phyloP scores from a whole-genome alignment of 2,329 filamentous ascomycete genomes.

The Pseudopithomyces chartarum region DNA sequence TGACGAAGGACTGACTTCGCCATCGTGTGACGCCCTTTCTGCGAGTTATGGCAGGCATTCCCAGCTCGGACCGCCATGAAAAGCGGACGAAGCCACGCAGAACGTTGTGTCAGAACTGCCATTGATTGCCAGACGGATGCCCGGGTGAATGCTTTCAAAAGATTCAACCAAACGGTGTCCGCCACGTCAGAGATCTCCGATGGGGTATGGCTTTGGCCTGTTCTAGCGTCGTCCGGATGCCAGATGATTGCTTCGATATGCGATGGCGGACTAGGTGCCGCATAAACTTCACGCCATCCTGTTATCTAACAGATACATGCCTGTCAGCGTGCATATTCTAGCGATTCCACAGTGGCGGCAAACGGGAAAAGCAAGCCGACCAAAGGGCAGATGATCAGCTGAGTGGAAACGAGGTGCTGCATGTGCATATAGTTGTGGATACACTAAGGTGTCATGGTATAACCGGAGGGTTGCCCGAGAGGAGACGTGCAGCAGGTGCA shows the following conservation, averaged over 20 bases:
- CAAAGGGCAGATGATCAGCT: conserved; percentile 48
- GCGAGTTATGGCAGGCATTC: conserved; percentile 35
- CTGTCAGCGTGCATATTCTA: conserved; percentile 49
- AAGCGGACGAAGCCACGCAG: conserved; percentile 32
- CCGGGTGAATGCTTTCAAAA: conserved; percentile 44
- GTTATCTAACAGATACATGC: conserved; percentile 48
- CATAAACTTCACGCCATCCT: conserved; percentile 50
- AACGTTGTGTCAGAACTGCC: conserved; percentile 40
- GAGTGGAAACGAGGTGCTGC: conserved; percentile 42
- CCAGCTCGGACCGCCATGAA: conserved; percentile 33
- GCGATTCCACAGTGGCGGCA: conserved; percentile 47
- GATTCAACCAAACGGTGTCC: conserved; percentile 51
- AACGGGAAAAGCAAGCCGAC: conserved; percentile 45
- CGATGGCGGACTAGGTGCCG: conserved; percentile 50
- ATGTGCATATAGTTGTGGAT: conserved; percentile 43
- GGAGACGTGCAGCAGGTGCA: conserved; percentile 46
- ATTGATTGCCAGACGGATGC: conserved; percentile 47
- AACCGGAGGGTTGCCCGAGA: conserved; percentile 41
- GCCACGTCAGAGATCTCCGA: conserved; percentile 61
- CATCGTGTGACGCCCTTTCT: conserved; percentile 40
- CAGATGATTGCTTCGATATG: conserved; percentile 52
- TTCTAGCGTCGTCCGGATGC: conserved; percentile 51
- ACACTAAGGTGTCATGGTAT: conserved; percentile 40
- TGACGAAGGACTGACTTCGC: conserved; percentile 35
- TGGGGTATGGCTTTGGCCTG: conserved; percentile 51